Percentiles rank a stretch among this genome's conserved stretches.
phyloP scores from a whole-genome alignment of 2,329 filamentous ascomycete genomes.

The Capronia epimyces region DNA sequence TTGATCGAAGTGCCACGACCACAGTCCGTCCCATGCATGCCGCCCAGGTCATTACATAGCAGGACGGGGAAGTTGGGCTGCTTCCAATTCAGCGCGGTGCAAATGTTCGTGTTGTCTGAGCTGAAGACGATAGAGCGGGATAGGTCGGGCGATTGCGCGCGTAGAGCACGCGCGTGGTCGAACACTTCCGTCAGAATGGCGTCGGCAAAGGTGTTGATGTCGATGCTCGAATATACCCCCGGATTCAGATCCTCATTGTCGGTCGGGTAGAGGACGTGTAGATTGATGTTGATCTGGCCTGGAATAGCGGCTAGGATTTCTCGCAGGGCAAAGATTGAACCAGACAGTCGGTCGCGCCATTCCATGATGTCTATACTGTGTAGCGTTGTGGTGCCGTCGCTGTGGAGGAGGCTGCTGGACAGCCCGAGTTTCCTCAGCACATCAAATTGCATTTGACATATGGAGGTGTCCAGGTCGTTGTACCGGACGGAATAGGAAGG shows the following conservation, averaged over 20 bases:
- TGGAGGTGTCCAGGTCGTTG: constrained; percentile 71
- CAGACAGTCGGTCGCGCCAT: constrained; percentile 62
- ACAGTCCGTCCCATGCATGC: constrained; percentile 22
- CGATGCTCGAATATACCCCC: constrained; percentile 66
- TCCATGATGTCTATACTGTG: constrained; percentile 20
- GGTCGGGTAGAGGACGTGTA: constrained; percentile 87
- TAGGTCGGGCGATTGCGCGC: constrained; percentile 61
- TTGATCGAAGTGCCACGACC: constrained; percentile 68
- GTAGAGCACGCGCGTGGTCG: constrained; percentile 71
- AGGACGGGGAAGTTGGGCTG: constrained; percentile 96
- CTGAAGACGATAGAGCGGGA: constrained; percentile 89
- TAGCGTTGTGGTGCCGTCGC: constrained; percentile 34
- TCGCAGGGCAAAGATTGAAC: constrained; percentile 70
- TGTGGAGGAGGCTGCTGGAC: constrained; percentile 41
- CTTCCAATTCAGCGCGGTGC: constrained; percentile 96
- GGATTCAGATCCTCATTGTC: constrained; percentile 64
- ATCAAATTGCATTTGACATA: constrained; percentile 69
- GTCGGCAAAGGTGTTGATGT: constrained; percentile 84
- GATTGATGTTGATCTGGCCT: constrained; percentile 74
- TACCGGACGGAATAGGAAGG: constrained; percentile 75
- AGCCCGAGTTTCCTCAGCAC: constrained; percentile 21
- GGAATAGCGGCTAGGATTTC: constrained; percentile 73
- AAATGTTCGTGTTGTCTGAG: constrained; percentile 83
- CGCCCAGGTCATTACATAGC: constrained; percentile 86
- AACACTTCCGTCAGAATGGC: constrained; percentile 80